Conservation (phyloP, 441 rosid genomes). For the Croton setiger region DNA sequence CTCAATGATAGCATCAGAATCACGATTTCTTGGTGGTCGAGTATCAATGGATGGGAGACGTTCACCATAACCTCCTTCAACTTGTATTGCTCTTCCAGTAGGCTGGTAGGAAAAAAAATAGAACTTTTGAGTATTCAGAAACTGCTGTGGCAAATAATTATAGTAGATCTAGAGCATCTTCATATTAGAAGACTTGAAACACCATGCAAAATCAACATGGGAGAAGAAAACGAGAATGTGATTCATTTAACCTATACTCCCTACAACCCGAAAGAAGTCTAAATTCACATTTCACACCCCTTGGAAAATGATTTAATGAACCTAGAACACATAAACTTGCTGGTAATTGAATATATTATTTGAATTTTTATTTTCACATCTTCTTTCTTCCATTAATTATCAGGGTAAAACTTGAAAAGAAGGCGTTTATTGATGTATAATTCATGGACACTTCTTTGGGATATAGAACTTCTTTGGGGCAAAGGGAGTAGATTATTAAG, state of each 20-base stretch:
- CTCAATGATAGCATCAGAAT: slow-evolving; percentile 95
- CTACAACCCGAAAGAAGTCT: too few species aligned
- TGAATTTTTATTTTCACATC: too few species aligned
- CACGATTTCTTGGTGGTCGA: slow-evolving; percentile 84
- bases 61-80: slow-evolving; percentile 84
- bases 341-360: too few species aligned
- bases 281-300: too few species aligned
- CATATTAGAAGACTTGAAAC: slow-evolving; percentile 11
- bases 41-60: slow-evolving; percentile 89
- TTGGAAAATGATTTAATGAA: too few species aligned
- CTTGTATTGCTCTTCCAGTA: slow-evolving; percentile 96
- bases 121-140: slow-evolving; percentile 13
- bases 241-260: neutral
- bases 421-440: too few species aligned
- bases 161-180: neutral
- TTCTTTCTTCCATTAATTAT: too few species aligned
- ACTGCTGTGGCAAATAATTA: slow-evolving; percentile 10
- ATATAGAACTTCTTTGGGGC: too few species aligned
- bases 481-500: too few species aligned
- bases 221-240: neutral
- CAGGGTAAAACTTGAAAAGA: too few species aligned
- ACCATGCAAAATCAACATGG: slow-evolving; percentile 1
- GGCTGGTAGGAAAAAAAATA: slow-evolving; percentile 53
- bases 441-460: too few species aligned
- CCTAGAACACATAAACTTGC: too few species aligned